Base-by-base conservation (phyloP, 164 flowering plant genomes). In the Sedum album region DNA sequence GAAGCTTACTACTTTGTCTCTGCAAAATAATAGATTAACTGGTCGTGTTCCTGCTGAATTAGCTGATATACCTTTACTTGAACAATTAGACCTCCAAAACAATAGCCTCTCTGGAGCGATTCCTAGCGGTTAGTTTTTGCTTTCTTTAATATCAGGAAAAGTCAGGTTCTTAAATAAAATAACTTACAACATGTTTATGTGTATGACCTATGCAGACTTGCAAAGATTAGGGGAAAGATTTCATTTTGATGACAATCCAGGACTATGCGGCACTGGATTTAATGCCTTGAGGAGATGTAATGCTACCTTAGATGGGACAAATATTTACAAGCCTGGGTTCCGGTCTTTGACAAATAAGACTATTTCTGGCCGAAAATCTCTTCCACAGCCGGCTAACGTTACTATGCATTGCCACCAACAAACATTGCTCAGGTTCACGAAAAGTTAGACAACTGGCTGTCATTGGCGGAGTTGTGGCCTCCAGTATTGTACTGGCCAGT, bases 101-200 rank as follows among this genome's bases (percentile, higher is more conserved):
- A 87, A 87, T 66, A 69, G 77, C 17, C 87, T 87, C 55, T 76
- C 81, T 48, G 93, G 93, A 38, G 15, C 72, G 65, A 83, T 83
- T n/a, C 83, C 92, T 48, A 30, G 83, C 23, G 83, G 92, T 87
- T 66, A 67, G 76, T 65, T 55, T 28, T 2, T 57, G 33, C 18
- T 48, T 20, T 28, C 28, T n/a, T n/a, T n/a, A n/a, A n/a, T 60
- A 1, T 60, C 35, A 28, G n/a, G 13, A 23, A 0, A 36, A 7
- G 7, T n/a, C 53, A 21, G 7, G 11, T 5, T 60, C 7, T 60
- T 51, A 11, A 21, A 25, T 51, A 30, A 39, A 42, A n/a, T 18
- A 17, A 33, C 21, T 46, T 26, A n/a, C 28, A 11, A 25, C 2
- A 28, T 26, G 41, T 48, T 68, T 68, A 13, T 15, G 0, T 71